Percentiles rank a stretch among this genome's conserved stretches.
These are phyloP conservation scores for Cerrena zonata DNA, from an alignment of 1,284 basidiomycete species.

Conservation along the genomic window DNA sequence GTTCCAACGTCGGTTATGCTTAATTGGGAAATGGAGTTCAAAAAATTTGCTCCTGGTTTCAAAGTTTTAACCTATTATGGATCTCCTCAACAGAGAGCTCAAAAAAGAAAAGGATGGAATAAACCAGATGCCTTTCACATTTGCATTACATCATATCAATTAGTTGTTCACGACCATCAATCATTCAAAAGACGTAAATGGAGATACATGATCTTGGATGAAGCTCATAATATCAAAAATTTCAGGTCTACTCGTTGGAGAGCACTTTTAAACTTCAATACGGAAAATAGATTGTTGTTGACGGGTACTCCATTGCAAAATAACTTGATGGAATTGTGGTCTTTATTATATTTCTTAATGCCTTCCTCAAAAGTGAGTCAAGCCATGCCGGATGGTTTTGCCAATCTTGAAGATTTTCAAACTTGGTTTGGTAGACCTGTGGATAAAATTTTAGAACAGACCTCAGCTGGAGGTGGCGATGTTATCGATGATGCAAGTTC, in stretches of 20 bases:
- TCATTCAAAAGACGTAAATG: conserved; percentile 93
- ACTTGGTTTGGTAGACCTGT: conserved; percentile 88
- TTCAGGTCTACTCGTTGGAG: conserved; percentile 96
- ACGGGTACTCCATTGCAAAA: conserved; percentile 96
- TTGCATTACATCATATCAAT: conserved; percentile 91
- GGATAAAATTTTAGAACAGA: conserved; percentile 84
- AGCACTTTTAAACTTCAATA: conserved; percentile 86
- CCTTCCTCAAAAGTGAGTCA: conserved; percentile 86
- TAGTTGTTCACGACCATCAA: conserved; percentile 87
- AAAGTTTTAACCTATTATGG: conserved; percentile 90
- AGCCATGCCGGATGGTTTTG: too few relatives aligned
- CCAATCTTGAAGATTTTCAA: conserved; percentile 88
- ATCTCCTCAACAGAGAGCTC: conserved; percentile 84
- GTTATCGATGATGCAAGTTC: conserved; percentile 77
- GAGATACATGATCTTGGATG: conserved; percentile 96
- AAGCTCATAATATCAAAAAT: conserved; percentile 99
- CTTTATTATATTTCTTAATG: conserved; percentile 92
- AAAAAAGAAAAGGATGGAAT: conserved; percentile 90
- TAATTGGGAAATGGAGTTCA: conserved; percentile 99
- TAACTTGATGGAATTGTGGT: conserved; percentile 93
- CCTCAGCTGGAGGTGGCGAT: conserved; percentile 85
- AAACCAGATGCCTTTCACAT: conserved; percentile 91
- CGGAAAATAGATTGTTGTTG: conserved; percentile 79
- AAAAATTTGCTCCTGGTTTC: conserved; percentile 94
- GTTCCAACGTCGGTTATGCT: conserved; percentile 92